Evolutionary conservation across 1,284 basidiomycete genomes (phyloP), one percentile per base, ranked within the genome.

Genomic region (Sparassis latifolia): DNA sequence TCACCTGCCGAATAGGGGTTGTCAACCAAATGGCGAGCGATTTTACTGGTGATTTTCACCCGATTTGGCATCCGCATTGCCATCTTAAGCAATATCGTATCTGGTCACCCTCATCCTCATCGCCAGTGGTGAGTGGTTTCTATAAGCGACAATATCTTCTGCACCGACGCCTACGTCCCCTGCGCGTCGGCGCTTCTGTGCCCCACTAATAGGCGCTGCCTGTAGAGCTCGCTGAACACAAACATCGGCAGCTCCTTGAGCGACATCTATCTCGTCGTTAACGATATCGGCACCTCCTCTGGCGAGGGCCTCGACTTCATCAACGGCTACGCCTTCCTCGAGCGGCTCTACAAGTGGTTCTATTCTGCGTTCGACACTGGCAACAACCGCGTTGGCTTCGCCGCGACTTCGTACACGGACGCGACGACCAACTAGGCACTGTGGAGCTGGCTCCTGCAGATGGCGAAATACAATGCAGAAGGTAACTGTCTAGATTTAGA

Each of bases 251-350:
- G 78, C 20, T 60, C 62, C 2, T 57, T 56, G 5, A 60, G 59
- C 47, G 63, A 63, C 50, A 75, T 77, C 51, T 79, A 78, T 55
- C 69, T 77, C 48, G 66, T 77, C 52, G 69, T 78, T 27, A 66
- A 55, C 47, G 61, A 75, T 55, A 50, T 75, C 43, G 72, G 73
- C 10, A 40, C 38, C 45, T 38, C 60, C 0, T 62, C 63, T 42
- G 71, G 73, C 2, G 47, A 39, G 5, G 59, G 59, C n/a, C 48
- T 61, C 39, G 58, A 60, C 48, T 60, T 60, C 48, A 55, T 61
- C 54, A 51, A 52, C 41, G 58, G 56, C 40, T 45, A 49, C 37
- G 35, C 50, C 9, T 59, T 54, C 47, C 49, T 57, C 45, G 55
- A 60, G 50, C 51, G 20, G 20, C 20, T 20, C 20, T 20, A 20